Percentiles rank a stretch among this genome's conserved stretches.
phyloP scores from a whole-genome alignment of 1,139 yeast species.

The Yamadazyma atlantica region DNA sequence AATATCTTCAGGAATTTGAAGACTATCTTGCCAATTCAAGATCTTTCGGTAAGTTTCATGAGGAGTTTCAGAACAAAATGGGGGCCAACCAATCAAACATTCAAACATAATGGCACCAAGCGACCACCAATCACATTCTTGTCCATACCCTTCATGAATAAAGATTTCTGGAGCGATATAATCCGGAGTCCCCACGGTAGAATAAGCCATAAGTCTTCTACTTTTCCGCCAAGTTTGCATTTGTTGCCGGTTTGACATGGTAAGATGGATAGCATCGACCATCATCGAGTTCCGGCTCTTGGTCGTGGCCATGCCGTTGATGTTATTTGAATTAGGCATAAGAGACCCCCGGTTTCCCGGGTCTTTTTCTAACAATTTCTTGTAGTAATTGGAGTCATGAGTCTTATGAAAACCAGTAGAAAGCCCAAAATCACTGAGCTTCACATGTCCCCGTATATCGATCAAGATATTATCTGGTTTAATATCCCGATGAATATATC shows the following conservation, averaged over 20 bases:
- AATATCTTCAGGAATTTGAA: constrained; percentile 93
- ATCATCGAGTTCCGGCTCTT: constrained; percentile 70
- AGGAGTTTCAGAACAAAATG: constrained; percentile 98
- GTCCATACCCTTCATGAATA: constrained; percentile 96
- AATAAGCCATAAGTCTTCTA: constrained; percentile 94
- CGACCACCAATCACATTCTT: constrained; percentile 99
- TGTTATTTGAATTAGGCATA: constrained; percentile 6
- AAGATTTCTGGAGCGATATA: constrained; percentile 98
- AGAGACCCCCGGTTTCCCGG: constrained; percentile 11
- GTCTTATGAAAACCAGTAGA: constrained; percentile 86
- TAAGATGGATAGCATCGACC: constrained; percentile 93
- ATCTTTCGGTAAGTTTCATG: constrained; percentile 96
- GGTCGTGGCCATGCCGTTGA: constrained; percentile 26
- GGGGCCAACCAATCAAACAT: constrained; percentile 99
- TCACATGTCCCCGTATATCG: constrained; percentile 78
- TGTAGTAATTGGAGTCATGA: constrained; percentile 76
- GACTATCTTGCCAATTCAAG: constrained; percentile 90
- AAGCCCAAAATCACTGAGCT: constrained; percentile 78
- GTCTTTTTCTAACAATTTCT: constrained; percentile 68
- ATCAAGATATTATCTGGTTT: constrained; percentile 81
- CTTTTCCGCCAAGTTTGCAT: constrained; percentile 99
- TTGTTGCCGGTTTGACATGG: constrained; percentile 95
- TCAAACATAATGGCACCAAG: constrained; percentile 98
- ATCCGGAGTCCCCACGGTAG: constrained; percentile 98
- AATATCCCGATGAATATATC: constrained; percentile 77